Evolutionary conservation across 495 filamentous ascomycete species (phyloP), one percentile per base, ranked within the genome.

Genomic region (Penicillium roqueforti): DNA sequence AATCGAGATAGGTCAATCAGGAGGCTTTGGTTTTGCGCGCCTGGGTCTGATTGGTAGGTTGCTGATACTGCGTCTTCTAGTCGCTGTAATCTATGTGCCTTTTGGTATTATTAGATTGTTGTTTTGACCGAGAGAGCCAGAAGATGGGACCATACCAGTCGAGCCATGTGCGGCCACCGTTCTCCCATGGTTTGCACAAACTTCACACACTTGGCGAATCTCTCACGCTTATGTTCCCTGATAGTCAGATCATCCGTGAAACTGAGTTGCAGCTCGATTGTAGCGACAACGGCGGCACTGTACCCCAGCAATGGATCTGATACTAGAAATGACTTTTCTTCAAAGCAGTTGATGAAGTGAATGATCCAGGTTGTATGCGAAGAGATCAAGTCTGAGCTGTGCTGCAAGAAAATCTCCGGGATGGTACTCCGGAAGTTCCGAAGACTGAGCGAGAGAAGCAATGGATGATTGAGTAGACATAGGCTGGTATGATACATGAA

Each of bases 401-500:
- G 70, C 49, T 79, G 76, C 2, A 79, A 59, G 25, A 79, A 79
- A 19, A 79, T 79, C 34, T 79, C 76, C 0, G 76, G 76, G 26
- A 79, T 77, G 5, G 71, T 72, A 40, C 68, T 72, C 45, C 68
- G 68, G 49, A 76, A 73, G 11, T 73, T 79, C 28, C 73, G 67
- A 9, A 79, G 66, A 41, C 73, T 71, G 11, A 79, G 56, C 0
- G 73, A 76, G 8, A 79, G 55, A 1, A 79, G 61, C 3, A 79
- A 64, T 0, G 76, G 76, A 52, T 79, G 76, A 18, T 77, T 77
- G 20, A 79, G 62, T 7, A 79, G 65, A 52, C 74, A 79, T 8
- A 79, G 56, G 36, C 70, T 77, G 11, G 76, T 77, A 53, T 79
- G 76, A 47, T 79, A 79, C 34, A 79, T 57, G 51, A 76, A 74